Evolutionary conservation across 2,329 filamentous ascomycete genomes (phyloP), one percentile per base, ranked within the genome.

Genomic region (Fusarium multiceps): DNA sequence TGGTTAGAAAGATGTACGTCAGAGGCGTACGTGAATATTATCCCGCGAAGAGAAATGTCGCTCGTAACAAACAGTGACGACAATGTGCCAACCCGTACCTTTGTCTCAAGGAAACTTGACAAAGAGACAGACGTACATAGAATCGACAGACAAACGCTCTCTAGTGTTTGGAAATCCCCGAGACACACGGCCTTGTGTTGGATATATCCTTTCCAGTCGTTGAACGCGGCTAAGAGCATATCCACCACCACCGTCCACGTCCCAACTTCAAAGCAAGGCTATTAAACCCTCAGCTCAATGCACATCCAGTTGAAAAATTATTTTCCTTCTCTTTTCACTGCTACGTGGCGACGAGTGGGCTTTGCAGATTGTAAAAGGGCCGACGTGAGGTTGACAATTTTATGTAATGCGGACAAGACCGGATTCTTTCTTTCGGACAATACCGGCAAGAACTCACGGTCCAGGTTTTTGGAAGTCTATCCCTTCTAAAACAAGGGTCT

Each of bases 301-400:
- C 7, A 8, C 11, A 11, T 2, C 41, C 14, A 21, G 18, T 30
- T 28, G 14, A 20, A 43, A 43, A 23, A 4, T n/a, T n/a, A 32
- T 18, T 27, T 20, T 20, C 9, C 4, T 21, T 37, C 4, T 25
- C 28, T 30, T 21, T 64, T 32, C 50, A n/a, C n/a, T 47, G 34
- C 23, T 27, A 43, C 5, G 77, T 86, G 10, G 78, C 79, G 14
- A 79, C 75, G 73, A 16, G 80, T 86, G 62, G 84, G 83, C 37
- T 86, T 86, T 62, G 77, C 59, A 72, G 75, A 23, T 9, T 43
- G 55, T 27, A 60, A 28, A 77, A 84, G 85, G 82, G 80, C 82
- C 58, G 78, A 59, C 45, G 45, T 46, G 55, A 51, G 28, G 53
- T 66, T 58, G 45, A 53, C 62, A 27, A 49, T 40, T 34, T 62